Base-by-base conservation (phyloP, 495 filamentous ascomycete species). In the Rusavskia elegans region DNA sequence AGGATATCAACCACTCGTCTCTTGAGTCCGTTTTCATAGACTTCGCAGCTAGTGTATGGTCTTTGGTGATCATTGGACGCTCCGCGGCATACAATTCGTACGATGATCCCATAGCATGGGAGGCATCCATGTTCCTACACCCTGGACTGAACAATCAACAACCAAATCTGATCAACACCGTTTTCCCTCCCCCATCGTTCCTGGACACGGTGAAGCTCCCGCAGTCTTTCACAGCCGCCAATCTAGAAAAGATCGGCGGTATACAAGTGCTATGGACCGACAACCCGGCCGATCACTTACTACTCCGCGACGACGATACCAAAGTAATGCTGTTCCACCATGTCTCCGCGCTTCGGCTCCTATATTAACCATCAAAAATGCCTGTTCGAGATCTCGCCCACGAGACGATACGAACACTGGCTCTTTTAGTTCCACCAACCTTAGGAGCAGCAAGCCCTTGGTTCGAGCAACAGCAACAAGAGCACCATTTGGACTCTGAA, bases 251-350 rank as follows among this genome's bases (percentile, higher is more conserved):
- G 1, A 67, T 72, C 40, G 71, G 55, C 4, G 70, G 70, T 3
- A 55, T 74, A 25, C 51, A 62, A 36, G 62, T 75, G 11, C 14
- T 42, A 16, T 69, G 63, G 65, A 77, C 72, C 11, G 50, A 61
- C 40, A 72, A 75, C 40, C 46, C 75, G 4, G 57, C 61, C 0
- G 69, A 75, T 48, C 73, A 77, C 57, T 59, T 77, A 3, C 62
- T 59, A 1, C 37, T 74, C 16, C 55, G 55, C 9, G 66, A 69
- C 29, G 67, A 66, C 39, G 69, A 69, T 35, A 64, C 55, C 9
- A 62, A 50, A n/a, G 59, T 76, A 11, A 45, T 50, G 1, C 57
- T 77, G 3, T 77, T 73, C 51, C 67, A 74, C 52, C 68, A 74
- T 51, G 65, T 59, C 62, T 48, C 41, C 1, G 51, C 46, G 29